phyloP scores from a whole-genome alignment of 345 rosid genomes.

The Eucalyptus viminalis region DNA sequence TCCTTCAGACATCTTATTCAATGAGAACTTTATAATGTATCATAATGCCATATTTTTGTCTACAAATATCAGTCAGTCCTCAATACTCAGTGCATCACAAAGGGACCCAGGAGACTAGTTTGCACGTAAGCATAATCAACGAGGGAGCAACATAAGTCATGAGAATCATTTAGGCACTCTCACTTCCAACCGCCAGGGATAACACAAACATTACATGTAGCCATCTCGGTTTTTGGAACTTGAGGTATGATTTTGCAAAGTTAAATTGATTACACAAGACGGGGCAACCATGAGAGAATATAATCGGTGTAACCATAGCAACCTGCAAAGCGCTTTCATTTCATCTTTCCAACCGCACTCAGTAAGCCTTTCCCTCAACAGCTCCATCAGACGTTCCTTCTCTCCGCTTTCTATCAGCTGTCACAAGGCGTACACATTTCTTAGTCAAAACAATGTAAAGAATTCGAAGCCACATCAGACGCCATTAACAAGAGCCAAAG shows the following conservation, averaged over 20 bases:
- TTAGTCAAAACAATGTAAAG: background rate
- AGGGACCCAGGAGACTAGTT: background rate
- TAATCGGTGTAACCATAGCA: background rate
- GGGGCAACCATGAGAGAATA: background rate
- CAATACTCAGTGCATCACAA: background rate
- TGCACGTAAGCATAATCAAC: background rate
- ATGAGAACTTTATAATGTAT: background rate
- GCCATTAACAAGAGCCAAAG: background rate
- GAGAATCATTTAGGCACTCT: background rate
- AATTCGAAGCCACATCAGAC: background rate
- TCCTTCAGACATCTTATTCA: background rate
- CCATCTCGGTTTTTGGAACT: background rate
- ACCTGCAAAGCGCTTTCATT: conserved; percentile 43
- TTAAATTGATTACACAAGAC: background rate
- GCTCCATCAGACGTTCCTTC: conserved; percentile 35
- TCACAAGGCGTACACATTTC: background rate
- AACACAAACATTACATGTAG: background rate
- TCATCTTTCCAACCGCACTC: conserved; percentile 50
- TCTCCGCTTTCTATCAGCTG: conserved; percentile 42
- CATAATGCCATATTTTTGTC: background rate
- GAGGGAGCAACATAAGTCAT: background rate
- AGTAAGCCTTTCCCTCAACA: conserved; percentile 28
- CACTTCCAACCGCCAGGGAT: background rate
- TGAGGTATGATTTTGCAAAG: background rate
- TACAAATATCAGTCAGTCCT: background rate